phyloP scores from a whole-genome alignment of 495 filamentous ascomycete genomes.

The Hypoxylon fuscum region DNA sequence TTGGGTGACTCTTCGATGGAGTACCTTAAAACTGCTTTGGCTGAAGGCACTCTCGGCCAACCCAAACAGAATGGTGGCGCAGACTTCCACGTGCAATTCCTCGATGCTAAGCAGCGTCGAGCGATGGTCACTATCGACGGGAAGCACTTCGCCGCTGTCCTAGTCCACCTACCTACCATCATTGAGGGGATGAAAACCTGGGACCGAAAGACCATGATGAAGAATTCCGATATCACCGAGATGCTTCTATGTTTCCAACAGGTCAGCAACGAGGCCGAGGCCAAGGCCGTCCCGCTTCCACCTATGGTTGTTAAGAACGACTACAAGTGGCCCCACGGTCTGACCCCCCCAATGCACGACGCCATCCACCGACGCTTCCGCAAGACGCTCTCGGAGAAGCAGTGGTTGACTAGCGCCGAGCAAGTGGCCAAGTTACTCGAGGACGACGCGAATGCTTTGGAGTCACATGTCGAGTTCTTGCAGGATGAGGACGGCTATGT shows the following conservation, averaged over 20 bases:
- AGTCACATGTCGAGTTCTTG: conserved; percentile 61
- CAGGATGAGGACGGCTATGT: conserved; percentile 58
- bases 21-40: conserved; percentile 74
- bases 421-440: conserved; percentile 80
- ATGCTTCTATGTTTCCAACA: conserved; percentile 85
- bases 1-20: conserved; percentile 84
- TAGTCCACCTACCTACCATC: conserved; percentile 91
- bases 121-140: conserved; percentile 75
- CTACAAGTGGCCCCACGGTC: conserved; percentile 86
- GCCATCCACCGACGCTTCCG: conserved; percentile 87
- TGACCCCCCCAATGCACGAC: conserved; percentile 90
- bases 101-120: conserved; percentile 77
- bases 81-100: conserved; percentile 80
- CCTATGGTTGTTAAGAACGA: conserved; percentile 68
- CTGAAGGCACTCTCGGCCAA: conserved; percentile 76
- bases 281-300: conserved; percentile 71
- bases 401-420: conserved; percentile 88
- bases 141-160: conserved; percentile 76
- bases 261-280: conserved; percentile 77
- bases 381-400: conserved; percentile 79
- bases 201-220: conserved; percentile 91
- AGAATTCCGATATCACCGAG: conserved; percentile 93
- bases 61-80: conserved; percentile 66
- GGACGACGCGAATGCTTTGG: conserved; percentile 62
- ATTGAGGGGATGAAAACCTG: conserved; percentile 97